Evolutionary conservation across 129 eudicot species (phyloP), one percentile per base, ranked within the genome.

Genomic region (Logfia minima): DNA sequence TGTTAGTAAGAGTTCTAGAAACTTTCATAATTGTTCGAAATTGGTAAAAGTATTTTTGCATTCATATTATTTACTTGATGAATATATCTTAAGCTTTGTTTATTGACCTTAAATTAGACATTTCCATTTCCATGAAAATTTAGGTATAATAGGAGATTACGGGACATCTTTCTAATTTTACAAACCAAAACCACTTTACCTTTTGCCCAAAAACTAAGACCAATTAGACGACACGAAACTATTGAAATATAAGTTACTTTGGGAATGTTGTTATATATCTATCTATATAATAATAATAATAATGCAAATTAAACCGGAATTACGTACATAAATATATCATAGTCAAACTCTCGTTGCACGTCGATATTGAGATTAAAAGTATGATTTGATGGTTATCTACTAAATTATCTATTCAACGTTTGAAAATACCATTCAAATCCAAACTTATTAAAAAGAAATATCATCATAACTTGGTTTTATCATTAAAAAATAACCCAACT

Each of bases 1-100:
- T 80, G 58, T 80, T 75, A 80, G 70, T 74, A 21, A 59, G 6
- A 55, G 10, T 66, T 5, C 39, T 4, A 66, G 23, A 73, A 13
- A 51, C 51, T 45, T 55, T 58, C 55, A 13, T 3, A 48, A 48
- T 13, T 0, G 14, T 2, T 13, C 53, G 5, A 45, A 45, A 45
- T 45, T 45, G 53, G 18, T 13, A 45, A 13, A 45, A 13, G 18
- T 13, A 45, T 45, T 11, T 45, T 11, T 13, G 53, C 1, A 0
- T 11, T 45, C 18, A 45, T 45, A 0, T 10, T 45, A 39, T 45
- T 45, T 48, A 48, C 18, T 48, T 48, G n/a, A 0, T 11, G 14
- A 48, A 48, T 48, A 48, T 14, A 48, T 48, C 5, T 3, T 48
- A 3, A 48, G 55, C 55, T 48, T 13, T 48, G 4, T 18, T 14